These are phyloP conservation scores for Cryptosporidium bovis DNA, from an alignment of 169 alveolate genomes.

Conservation along the genomic window DNA sequence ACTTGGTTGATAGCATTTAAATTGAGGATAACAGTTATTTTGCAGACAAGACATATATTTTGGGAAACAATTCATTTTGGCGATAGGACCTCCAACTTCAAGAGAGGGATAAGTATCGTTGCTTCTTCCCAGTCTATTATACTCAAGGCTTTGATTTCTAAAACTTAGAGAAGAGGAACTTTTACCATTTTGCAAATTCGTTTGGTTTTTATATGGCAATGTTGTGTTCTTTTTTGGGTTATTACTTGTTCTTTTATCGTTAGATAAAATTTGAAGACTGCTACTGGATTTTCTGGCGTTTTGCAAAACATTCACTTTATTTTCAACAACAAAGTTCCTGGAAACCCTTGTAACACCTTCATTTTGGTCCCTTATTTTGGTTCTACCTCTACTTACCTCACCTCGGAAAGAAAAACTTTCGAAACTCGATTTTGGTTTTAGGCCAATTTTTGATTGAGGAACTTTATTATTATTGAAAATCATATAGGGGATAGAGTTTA, in stretches of 20 bases:
- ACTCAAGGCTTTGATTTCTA: conserved; percentile 1
- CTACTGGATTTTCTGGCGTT: conserved; percentile 52
- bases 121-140: background rate
- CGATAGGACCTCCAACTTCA: conserved; percentile 68
- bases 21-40: conserved; percentile 8
- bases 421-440: conserved; percentile 38
- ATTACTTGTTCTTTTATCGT: background rate
- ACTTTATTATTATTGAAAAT: conserved; percentile 4
- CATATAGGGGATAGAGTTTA: background rate
- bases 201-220: conserved; percentile 1
- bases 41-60: conserved; percentile 32
- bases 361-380: background rate
- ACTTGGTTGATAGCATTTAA: background rate
- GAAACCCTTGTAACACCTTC: background rate
- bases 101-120: conserved; percentile 46
- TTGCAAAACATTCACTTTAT: conserved; percentile 26
- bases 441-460: conserved; percentile 42
- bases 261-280: conserved; percentile 6
- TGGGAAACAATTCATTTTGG: conserved; percentile 46
- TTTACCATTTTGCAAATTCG: background rate
- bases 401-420: background rate
- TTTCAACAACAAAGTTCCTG: conserved; percentile 40
- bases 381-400: conserved; percentile 48
- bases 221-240: too few relatives aligned
- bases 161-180: background rate